A percentile compares a stretch with the other conserved stretches of the same genome.
Evolutionary conservation across 352 stramenopile genomes (phyloP).

Genomic region (Phytophthora fragariae): DNA sequence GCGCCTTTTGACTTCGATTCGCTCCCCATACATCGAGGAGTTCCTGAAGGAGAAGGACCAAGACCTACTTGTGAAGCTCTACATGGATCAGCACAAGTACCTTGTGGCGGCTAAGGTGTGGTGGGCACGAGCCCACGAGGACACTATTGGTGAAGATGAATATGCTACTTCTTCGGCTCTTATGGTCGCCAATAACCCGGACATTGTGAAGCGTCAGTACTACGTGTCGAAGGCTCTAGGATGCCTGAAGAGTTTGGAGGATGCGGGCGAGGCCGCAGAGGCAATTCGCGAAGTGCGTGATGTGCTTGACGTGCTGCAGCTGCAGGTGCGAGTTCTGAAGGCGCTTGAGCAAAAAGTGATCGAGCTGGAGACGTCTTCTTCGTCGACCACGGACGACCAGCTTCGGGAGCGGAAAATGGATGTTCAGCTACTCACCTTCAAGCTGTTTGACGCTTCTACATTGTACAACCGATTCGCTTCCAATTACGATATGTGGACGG

Average conservation of each 20-base stretch:
- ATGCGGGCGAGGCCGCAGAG: conserved; percentile 72
- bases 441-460: conserved; percentile 81
- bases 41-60: conserved; percentile 88
- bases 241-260: conserved; percentile 82
- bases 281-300: conserved; percentile 84
- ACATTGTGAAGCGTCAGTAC: conserved; percentile 85
- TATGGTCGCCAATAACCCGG: conserved; percentile 65
- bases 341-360: conserved; percentile 73
- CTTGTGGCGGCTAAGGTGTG: conserved; percentile 84
- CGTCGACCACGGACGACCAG: conserved; percentile 49
- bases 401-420: conserved; percentile 62
- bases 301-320: conserved; percentile 81
- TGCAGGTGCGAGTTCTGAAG: conserved; percentile 87
- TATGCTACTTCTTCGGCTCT: conserved; percentile 38
- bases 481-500: conserved; percentile 89
- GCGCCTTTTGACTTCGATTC: conserved; percentile 66
- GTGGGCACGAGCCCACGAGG: conserved; percentile 79
- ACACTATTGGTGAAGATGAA: conserved; percentile 55
- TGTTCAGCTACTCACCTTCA: conserved; percentile 74
- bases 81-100: conserved; percentile 90
- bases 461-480: conserved; percentile 89
- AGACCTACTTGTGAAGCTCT: conserved; percentile 86
- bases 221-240: conserved; percentile 82
- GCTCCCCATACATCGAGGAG: conserved; percentile 80
- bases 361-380: conserved; percentile 61